Evolutionary conservation across 2,329 filamentous ascomycete species (phyloP).

Genomic region (Stachybotrys chartarum): DNA sequence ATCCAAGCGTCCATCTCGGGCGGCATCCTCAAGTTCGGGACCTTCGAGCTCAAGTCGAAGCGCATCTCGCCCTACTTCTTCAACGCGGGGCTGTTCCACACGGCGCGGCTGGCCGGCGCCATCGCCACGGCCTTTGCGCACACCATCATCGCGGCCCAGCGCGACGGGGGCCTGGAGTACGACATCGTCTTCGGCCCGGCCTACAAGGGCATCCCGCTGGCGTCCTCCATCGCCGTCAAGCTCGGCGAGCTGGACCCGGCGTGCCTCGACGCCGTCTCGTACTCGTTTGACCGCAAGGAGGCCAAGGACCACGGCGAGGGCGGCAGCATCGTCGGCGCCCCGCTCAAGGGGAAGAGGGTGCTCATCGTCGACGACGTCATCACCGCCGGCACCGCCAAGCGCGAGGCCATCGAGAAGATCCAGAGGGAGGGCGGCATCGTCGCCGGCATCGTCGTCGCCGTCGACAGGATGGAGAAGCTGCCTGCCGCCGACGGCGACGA

Average conservation of each 20-base stretch:
- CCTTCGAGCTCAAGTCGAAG: conserved; percentile 86
- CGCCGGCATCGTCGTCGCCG: conserved; percentile 79
- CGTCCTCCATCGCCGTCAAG: conserved; percentile 67
- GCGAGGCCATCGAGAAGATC: conserved; percentile 88
- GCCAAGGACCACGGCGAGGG: conserved; percentile 95
- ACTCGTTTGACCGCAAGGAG: conserved; percentile 94
- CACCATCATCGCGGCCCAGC: conserved; percentile 45
- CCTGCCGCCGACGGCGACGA: conserved; percentile 59
- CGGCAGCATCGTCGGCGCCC: conserved; percentile 82
- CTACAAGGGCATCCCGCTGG: conserved; percentile 96
- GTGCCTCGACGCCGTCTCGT: conserved; percentile 64
- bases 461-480: conserved; percentile 82
- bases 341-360: conserved; percentile 75
- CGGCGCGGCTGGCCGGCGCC: conserved; percentile 66
- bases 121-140: conserved; percentile 77
- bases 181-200: conserved; percentile 91
- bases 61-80: conserved; percentile 95
- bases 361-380: conserved; percentile 96
- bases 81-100: conserved; percentile 89
- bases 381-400: conserved; percentile 88
- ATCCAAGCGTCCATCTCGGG: conserved; percentile 61
- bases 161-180: conserved; percentile 45
- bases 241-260: conserved; percentile 61
- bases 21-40: conserved; percentile 72
- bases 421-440: conserved; percentile 76